Base-by-base conservation (phyloP, 148 eudicot genomes). In the Vaccinium macrocarpon region DNA sequence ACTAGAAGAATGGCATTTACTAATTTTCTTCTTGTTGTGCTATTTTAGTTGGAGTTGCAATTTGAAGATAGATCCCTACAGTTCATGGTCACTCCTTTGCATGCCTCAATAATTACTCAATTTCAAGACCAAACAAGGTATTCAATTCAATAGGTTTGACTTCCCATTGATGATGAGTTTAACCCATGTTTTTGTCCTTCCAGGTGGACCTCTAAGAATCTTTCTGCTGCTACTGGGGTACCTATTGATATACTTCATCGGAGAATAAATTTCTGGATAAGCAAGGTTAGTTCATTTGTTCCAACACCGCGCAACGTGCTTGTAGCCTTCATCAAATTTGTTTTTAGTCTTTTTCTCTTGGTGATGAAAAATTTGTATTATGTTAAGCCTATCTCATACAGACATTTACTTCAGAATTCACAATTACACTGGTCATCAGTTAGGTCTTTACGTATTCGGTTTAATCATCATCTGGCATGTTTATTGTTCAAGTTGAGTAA, bases 131-230 rank as follows among this genome's bases (percentile, higher is more conserved):
- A 97, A 85, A 89, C 90, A 76, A 94, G 94, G 99, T 95, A 72
- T 61, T 81, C 48, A 74, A 35, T 76, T 50, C 48, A 27, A 85
- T 81, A 80, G 32, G 42, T 70, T 27, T 77, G 46, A 29, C 50
- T 49, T 72, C 18, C 79, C 81, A 78, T 25, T 82, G 32, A 27
- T 72, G 82, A 35, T 38, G 13, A 55, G 78, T 71, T 76, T 27
- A 53, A 82, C 80, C 78, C 74, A 23, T 83, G 6, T 68, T 56
- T 15, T 55, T 84, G 55, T 72, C 56, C 76, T 83, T 85, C 79
- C 92, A 97, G 99, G 77, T 97, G 98, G 99, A 92, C 92, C 74
- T 93, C 99, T 55, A 92, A 93, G 86, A 86, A 95, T 90, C 98
- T 97, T 87, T 95, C 99, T 38, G 90, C 93, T 90, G 95, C 93